Base-by-base conservation (phyloP, 2,329 filamentous ascomycete genomes). In the Penicillium oxalicum region DNA sequence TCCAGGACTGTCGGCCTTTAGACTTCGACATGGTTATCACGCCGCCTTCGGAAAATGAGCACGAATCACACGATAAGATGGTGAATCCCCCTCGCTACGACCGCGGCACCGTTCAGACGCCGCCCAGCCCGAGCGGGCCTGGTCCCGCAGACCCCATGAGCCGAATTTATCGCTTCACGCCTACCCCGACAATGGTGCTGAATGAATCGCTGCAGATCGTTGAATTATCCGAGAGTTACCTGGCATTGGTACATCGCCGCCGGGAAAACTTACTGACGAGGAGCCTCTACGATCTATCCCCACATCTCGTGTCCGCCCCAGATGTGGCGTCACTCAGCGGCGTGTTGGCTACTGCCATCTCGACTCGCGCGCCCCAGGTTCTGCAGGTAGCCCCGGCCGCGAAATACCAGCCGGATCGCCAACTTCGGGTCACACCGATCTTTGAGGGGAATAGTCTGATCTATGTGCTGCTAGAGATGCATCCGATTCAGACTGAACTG, bases 151-250 rank as follows among this genome's bases (percentile, higher is more conserved):
- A 55, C 25, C 46, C 55, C 6, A 44, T 62, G 39, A 47, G 45
- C 42, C 57, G 57, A 12, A 64, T 65, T 12, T 65, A 61, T 45
- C 62, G 62, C 36, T 49, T 42, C 25, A 68, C 66, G 0, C 68
- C 70, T 0, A 59, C 61, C 5, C 70, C 70, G 3, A 71, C 68
- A 1, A 53, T 71, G n/a, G 54, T 73, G 27, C 60, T 73, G 11
- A 64, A 73, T 48, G 53, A 62, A 5, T 57, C 64, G 6, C 53
- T 71, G 11, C 59, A 53, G n/a, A 56, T 74, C n/a, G 34, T 69
- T 18, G 61, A 74, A 44, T 68, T 73, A 3, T 78, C 76, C 3
- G 63, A 72, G 32, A 73, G 70, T 51, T 72, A 74, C 56, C 55
- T 70, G 24, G 47, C 55, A 4, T 52, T 70, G 24, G 71, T 67